Conservation (phyloP, 2,329 filamentous ascomycete genomes). For the Aspergillus persii region DNA sequence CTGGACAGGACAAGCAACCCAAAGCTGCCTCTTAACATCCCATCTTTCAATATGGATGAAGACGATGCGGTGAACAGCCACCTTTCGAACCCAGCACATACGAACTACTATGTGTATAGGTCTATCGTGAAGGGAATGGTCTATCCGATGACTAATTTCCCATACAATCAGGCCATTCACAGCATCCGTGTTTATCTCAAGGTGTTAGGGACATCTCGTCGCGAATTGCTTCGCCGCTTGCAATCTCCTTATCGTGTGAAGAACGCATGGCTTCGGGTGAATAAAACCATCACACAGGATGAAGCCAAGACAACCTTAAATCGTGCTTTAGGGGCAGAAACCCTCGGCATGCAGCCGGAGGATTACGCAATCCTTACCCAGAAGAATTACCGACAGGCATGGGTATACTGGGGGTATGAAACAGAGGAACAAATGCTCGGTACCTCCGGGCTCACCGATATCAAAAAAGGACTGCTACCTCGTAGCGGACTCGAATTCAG, state of each 20-base stretch:
- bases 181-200: neutral
- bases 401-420: no score
- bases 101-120: neutral
- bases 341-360: no score
- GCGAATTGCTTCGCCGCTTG: neutral
- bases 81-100: neutral
- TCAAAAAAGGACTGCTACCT: no score
- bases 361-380: no score
- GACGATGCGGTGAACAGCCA: neutral
- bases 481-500: no score
- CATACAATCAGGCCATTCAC: conserved; percentile 1
- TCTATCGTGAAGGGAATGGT: neutral
- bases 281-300: no score
- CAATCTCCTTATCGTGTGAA: neutral
- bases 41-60: neutral
- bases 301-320: no score
- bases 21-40: neutral
- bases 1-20: neutral
- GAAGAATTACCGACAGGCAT: no score
- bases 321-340: no score
- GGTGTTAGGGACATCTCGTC: neutral
- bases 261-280: no score
- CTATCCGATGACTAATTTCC: neutral
- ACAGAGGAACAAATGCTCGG: no score
- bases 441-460: no score